Conservation (phyloP, 2,329 filamentous ascomycete genomes). For the Dactylellina drechsleri region DNA sequence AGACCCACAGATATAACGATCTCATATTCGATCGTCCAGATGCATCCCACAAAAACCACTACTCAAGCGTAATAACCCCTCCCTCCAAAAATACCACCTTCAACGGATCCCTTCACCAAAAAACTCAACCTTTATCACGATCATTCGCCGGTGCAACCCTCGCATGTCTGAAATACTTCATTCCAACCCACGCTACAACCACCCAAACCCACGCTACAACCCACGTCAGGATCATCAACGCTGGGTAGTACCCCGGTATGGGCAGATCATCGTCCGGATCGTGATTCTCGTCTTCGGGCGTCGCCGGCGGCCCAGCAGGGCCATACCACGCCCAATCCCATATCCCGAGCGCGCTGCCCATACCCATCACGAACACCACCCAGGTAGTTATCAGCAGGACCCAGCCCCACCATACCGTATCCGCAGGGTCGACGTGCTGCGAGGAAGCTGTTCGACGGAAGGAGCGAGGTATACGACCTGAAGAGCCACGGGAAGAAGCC, state of each 20-base stretch:
- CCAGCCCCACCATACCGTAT: slow-evolving; percentile 99
- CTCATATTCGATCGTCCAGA: slow-evolving; percentile 27
- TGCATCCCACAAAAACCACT: not conserved
- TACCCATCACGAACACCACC: slow-evolving; percentile 94
- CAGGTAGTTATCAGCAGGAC: slow-evolving; percentile 89
- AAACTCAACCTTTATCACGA: slow-evolving; percentile 7
- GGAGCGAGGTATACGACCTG: slow-evolving; percentile 24
- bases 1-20: slow-evolving; percentile 19
- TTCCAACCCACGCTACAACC: slow-evolving; percentile 94
- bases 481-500: slow-evolving; percentile 18
- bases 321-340: slow-evolving; percentile 99
- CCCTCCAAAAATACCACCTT: not conserved
- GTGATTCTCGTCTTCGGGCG: slow-evolving; percentile 26
- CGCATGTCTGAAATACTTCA: slow-evolving; percentile 99
- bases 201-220: slow-evolving; percentile 99
- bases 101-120: not conserved
- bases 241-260: slow-evolving; percentile 96
- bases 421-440: slow-evolving; percentile 60
- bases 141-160: slow-evolving; percentile 70
- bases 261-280: slow-evolving; percentile 81
- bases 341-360: slow-evolving; percentile 92
- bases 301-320: slow-evolving; percentile 41
- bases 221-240: slow-evolving; percentile 87
- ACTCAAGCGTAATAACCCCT: not conserved
- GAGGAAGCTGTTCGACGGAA: slow-evolving; percentile 42